These are phyloP conservation scores for Actinidia arguta DNA, from an alignment of 179 eudicot species.

Conservation along the genomic window DNA sequence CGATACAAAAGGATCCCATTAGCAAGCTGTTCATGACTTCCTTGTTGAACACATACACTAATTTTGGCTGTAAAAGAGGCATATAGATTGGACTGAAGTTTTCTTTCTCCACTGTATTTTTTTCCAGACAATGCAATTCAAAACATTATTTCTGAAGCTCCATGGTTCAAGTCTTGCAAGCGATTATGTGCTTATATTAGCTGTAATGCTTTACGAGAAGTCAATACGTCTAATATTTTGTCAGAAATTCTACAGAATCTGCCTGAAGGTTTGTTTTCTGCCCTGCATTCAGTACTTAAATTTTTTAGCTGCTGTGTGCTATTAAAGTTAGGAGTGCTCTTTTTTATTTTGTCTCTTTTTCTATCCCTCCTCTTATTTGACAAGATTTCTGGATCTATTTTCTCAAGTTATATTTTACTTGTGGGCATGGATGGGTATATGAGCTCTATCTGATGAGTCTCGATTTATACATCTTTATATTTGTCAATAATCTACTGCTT, in stretches of 20 bases:
- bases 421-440: neutral
- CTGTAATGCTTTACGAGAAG: conserved; percentile 91
- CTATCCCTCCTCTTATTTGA: neutral
- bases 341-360: no score
- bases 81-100: neutral
- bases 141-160: conserved; percentile 67
- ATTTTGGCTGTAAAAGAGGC: neutral
- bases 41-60: neutral
- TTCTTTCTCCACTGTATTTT: neutral
- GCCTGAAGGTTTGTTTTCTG: conserved; percentile 47
- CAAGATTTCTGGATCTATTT: neutral
- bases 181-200: conserved; percentile 94
- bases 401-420: neutral
- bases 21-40: neutral
- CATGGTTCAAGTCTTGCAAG: conserved; percentile 87
- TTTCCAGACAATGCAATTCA: conserved; percentile 75
- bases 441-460: neutral
- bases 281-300: neutral
- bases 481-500: neutral
- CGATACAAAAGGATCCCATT: neutral
- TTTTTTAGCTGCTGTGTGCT: neutral
- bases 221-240: conserved; percentile 75
- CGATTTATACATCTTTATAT: neutral
- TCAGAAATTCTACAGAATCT: conserved; percentile 59
- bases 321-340: neutral